These are phyloP conservation scores for Artemisia princeps DNA, from an alignment of 140 eudicot species.

Conservation along the genomic window DNA sequence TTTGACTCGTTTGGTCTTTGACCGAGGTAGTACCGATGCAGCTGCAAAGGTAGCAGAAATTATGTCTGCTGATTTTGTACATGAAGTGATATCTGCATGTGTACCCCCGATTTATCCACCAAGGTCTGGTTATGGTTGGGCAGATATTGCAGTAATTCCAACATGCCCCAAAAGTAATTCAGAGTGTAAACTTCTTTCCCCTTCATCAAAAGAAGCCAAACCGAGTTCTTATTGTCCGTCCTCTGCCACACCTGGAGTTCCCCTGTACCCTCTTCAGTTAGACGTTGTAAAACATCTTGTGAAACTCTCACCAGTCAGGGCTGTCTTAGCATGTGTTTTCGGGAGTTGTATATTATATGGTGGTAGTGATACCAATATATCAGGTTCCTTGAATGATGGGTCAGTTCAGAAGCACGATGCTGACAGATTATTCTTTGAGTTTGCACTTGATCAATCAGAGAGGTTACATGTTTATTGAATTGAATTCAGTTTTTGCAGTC, in stretches of 20 bases:
- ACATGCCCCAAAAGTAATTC: slow-evolving; percentile 45
- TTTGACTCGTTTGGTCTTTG: slow-evolving; percentile 90
- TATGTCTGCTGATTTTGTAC: slow-evolving; percentile 94
- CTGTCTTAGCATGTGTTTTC: slow-evolving; percentile 87
- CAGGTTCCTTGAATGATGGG: slow-evolving; percentile 59
- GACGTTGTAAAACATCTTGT: slow-evolving; percentile 90
- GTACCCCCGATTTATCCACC: slow-evolving; percentile 98
- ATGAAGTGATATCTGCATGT: slow-evolving; percentile 93
- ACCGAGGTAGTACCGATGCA: slow-evolving; percentile 95
- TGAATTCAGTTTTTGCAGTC: not conserved
- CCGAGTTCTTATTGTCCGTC: slow-evolving; percentile 64
- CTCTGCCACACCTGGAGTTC: slow-evolving; percentile 71
- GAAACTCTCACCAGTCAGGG: slow-evolving; percentile 87
- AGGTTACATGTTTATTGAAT: slow-evolving; percentile 39
- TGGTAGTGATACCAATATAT: slow-evolving; percentile 56
- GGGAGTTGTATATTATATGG: slow-evolving; percentile 76
- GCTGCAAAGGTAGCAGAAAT: slow-evolving; percentile 95
- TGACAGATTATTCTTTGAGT: slow-evolving; percentile 81
- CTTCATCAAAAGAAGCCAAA: slow-evolving; percentile 68
- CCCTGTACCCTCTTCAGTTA: slow-evolving; percentile 86
- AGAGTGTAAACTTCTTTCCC: slow-evolving; percentile 56
- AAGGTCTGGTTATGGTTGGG: slow-evolving; percentile 94
- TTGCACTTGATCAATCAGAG: slow-evolving; percentile 97
- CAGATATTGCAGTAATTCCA: slow-evolving; percentile 87
- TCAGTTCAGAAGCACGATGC: slow-evolving; percentile 57